Evolutionary conservation across 2,329 filamentous ascomycete species (phyloP).

Genomic region (Pseudocercospora fuligena): DNA sequence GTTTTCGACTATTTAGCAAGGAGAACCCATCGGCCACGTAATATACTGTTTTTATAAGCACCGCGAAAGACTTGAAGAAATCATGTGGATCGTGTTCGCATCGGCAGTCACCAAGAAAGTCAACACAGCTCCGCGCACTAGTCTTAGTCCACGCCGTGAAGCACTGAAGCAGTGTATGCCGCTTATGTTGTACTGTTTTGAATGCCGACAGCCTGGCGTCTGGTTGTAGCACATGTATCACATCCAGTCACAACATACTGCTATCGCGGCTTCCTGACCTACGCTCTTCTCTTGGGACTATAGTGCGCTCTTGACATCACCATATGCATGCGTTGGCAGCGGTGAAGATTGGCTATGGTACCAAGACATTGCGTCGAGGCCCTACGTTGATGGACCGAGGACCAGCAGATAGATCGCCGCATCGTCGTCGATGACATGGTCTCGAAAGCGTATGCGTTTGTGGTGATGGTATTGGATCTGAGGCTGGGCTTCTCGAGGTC

Average conservation of each 20-base stretch:
- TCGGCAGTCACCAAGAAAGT: neutral
- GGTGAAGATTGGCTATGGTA: neutral
- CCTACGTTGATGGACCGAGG: neutral
- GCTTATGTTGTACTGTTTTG: neutral
- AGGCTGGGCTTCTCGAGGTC: neutral
- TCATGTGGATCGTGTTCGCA: neutral
- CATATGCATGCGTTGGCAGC: slow-evolving; percentile 8
- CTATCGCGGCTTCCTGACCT: neutral
- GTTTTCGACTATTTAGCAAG: no score
- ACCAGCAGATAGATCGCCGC: neutral
- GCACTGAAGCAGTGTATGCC: neutral
- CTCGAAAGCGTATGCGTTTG: neutral
- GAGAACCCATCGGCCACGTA: no score
- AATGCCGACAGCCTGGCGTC: neutral
- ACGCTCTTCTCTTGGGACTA: neutral
- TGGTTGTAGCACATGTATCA: neutral
- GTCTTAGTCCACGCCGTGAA: neutral
- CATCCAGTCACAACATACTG: neutral
- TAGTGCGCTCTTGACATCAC: neutral
- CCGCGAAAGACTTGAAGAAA: no score
- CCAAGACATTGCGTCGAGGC: neutral
- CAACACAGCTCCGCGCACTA: neutral
- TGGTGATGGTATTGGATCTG: neutral
- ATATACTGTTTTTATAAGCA: no score
- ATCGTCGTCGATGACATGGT: neutral